A percentile compares a stretch with the other conserved stretches of the same genome.
Conservation (phyloP, 2,329 filamentous ascomycete species). For the Ophiocordyceps camponoti-floridani region DNA sequence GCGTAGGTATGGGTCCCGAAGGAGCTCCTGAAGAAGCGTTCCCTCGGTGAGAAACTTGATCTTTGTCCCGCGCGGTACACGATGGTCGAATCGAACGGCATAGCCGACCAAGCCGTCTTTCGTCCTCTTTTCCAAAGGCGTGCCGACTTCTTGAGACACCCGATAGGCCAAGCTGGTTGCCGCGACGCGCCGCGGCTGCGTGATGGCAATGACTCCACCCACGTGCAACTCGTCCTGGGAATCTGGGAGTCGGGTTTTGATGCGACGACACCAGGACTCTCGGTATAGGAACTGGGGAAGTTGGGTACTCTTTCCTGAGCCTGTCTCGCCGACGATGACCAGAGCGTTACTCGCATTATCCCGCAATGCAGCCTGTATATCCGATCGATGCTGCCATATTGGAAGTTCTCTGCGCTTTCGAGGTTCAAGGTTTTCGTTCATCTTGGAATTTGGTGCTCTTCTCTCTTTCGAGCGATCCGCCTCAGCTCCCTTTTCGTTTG, state of each 20-base stretch:
- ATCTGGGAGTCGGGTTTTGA: slow-evolving; percentile 29
- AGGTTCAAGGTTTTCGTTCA: neutral
- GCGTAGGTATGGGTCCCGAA: slow-evolving; percentile 64
- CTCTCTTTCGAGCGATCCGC: neutral
- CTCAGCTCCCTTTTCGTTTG: neutral
- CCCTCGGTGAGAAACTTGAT: slow-evolving; percentile 95
- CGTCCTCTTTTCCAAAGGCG: slow-evolving; percentile 24
- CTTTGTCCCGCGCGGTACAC: slow-evolving; percentile 59
- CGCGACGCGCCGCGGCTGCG: slow-evolving; percentile 82
- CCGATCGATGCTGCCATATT: slow-evolving; percentile 57
- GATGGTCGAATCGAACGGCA: slow-evolving; percentile 85
- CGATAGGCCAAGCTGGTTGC: slow-evolving; percentile 80
- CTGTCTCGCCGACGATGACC: slow-evolving; percentile 81
- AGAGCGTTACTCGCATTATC: slow-evolving; percentile 48
- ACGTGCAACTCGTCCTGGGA: slow-evolving; percentile 28
- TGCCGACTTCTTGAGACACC: slow-evolving; percentile 60
- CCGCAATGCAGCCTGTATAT: slow-evolving; percentile 47
- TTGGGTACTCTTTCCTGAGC: slow-evolving; percentile 93
- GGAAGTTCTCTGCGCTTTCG: slow-evolving; percentile 47
- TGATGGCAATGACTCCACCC: slow-evolving; percentile 77
- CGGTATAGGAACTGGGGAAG: slow-evolving; percentile 73
- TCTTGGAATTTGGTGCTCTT: neutral
- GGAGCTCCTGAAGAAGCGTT: slow-evolving; percentile 85
- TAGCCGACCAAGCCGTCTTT: slow-evolving; percentile 55
- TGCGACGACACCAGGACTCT: slow-evolving; percentile 61